Evolutionary conservation across 140 eudicot genomes (phyloP).

Genomic region (Flaveria floridana): DNA sequence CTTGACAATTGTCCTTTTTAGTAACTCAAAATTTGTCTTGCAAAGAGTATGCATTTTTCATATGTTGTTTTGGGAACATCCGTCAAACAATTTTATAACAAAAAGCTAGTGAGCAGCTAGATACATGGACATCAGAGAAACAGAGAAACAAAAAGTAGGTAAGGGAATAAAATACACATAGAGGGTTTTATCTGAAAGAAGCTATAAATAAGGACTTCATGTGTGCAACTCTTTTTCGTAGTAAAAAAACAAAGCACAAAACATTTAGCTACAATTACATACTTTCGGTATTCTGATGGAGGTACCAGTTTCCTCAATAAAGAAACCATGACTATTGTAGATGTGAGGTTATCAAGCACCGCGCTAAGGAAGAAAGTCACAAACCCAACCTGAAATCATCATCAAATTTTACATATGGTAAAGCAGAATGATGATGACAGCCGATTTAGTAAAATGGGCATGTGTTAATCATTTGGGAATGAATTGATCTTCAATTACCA

Average conservation of each 20-base stretch:
- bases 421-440: neutral
- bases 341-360: constrained; percentile 91
- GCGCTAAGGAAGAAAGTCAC: constrained; percentile 91
- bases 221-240: neutral
- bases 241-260: constrained; percentile 7
- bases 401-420: neutral
- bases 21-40: constrained; percentile 13
- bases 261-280: constrained; percentile 28
- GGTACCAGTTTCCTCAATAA: constrained; percentile 88
- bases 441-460: neutral
- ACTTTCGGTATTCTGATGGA: constrained; percentile 95
- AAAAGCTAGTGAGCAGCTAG: too few species aligned
- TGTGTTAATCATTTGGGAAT: neutral
- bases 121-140: too few species aligned
- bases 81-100: too few species aligned
- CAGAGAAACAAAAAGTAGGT: neutral
- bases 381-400: constrained; percentile 76
- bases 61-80: too few species aligned
- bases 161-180: neutral
- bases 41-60: neutral
- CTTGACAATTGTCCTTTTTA: neutral
- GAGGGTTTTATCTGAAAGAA: too few species aligned
- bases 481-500: neutral
- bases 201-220: neutral
- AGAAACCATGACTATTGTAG: constrained; percentile 98